A percentile compares a stretch with the other conserved stretches of the same genome.
Evolutionary conservation across 177 flowering plant genomes (phyloP).

Genomic region (Vitis hybrid): DNA sequence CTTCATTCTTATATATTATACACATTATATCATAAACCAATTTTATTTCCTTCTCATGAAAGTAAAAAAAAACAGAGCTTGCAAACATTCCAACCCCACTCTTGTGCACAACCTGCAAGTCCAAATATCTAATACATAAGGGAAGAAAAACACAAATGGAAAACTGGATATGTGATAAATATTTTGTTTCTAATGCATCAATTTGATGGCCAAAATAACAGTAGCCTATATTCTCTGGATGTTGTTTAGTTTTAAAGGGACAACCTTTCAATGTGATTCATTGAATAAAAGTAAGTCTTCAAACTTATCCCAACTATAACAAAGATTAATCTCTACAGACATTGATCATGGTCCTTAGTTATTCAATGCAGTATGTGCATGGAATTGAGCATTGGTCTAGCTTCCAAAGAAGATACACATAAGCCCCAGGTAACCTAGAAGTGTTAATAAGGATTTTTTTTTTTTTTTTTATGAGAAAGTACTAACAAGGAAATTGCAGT

Average conservation of each 20-base stretch:
- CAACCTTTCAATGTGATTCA: too few species aligned
- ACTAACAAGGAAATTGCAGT: background rate
- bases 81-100: background rate
- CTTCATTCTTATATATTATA: background rate
- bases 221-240: too few species aligned
- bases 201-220: too few species aligned
- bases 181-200: too few species aligned
- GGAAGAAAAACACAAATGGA: background rate
- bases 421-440: background rate
- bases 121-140: too few species aligned
- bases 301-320: background rate
- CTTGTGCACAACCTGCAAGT: background rate
- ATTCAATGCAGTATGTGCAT: background rate
- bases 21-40: background rate
- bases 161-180: too few species aligned
- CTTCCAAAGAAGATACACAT: background rate
- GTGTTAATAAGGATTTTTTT: background rate
- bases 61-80: background rate
- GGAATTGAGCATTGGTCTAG: background rate
- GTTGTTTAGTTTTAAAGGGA: too few species aligned
- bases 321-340: background rate
- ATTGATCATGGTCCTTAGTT: background rate
- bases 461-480: too few species aligned
- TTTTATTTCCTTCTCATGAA: background rate
- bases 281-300: background rate